Base-by-base conservation (phyloP, 169 alveolate genomes). In the Plasmodium inui region DNA sequence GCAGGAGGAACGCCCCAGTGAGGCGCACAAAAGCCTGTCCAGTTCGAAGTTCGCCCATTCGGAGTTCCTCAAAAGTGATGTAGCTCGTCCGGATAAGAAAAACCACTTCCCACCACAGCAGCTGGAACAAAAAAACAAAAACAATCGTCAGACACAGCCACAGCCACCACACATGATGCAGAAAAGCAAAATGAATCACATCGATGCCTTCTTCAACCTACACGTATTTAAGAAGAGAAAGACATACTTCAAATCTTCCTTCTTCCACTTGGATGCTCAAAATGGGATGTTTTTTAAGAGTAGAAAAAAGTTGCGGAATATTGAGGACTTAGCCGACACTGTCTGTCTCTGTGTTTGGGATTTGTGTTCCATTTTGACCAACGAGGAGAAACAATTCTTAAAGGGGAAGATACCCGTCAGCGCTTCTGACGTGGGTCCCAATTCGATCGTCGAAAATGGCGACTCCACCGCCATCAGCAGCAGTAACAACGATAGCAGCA, bases 271-370 rank as follows among this genome's bases (percentile, higher is more conserved):
- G 9, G 93, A 86, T 32, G 19, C 93, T 32, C 71, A 78, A 0
- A 86, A 86, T 44, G 41, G 44, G 17, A 55, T 39, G 34, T 86
- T 86, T 86, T 86, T 86, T 26, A 86, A 76, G 41, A 86, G 80
- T 37, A 74, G 76, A 44, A 86, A 76, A 26, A 86, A 86, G 37
- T 22, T 70, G 46, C 84, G 80, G 44, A 67, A 3, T 67, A 4
- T 28, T 67, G 81, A 50, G 6, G 46, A 9, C 17, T 39, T 74
- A 7, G 30, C 44, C 14, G 83, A 86, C 12, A 50, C 41, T 19
- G 32, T 86, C 10, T 85, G 93, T 44, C 55, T 86, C 57, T 86
- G 93, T 55, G 82, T 86, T 28, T 86, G 93, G 93, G 93, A 86
- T 30, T 6, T 86, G 32, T 86, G 93, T 14, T 86, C 93, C 1